A percentile compares a stretch with the other conserved stretches of the same genome.
Evolutionary conservation across 805 yeast species (phyloP).

Genomic region (Yarrowia bubula): DNA sequence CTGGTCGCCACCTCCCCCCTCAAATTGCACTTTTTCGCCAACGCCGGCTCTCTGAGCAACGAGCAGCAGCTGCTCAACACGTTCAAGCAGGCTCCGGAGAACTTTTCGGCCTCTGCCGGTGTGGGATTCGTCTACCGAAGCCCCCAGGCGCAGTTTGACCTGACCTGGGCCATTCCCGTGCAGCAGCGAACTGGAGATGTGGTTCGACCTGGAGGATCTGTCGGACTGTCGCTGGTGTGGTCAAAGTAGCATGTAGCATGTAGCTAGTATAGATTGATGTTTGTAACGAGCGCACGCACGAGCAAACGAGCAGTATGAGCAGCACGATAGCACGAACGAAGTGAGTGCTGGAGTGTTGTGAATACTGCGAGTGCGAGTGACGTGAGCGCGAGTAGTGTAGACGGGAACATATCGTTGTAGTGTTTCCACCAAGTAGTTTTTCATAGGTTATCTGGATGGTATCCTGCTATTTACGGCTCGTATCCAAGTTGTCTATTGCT

Average conservation of each 20-base stretch:
- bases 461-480: too few relatives aligned
- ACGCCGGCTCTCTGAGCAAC: conserved; percentile 19
- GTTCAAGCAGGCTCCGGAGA: conserved; percentile 5
- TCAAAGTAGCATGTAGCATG: conserved; percentile 23
- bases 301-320: too few relatives aligned
- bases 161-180: conserved; percentile 26
- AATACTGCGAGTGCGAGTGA: too few relatives aligned
- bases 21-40: conserved; percentile 23
- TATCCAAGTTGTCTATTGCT: too few relatives aligned
- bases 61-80: conserved; percentile 13
- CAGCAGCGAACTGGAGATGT: conserved; percentile 22
- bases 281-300: background rate
- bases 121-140: conserved; percentile 21
- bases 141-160: conserved; percentile 25
- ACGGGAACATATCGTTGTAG: too few relatives aligned
- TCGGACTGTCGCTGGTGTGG: conserved; percentile 22
- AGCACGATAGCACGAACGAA: too few relatives aligned
- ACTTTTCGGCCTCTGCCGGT: conserved; percentile 17
- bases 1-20: conserved; percentile 4
- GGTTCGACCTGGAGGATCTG: conserved; percentile 16
- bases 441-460: too few relatives aligned
- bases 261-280: conserved; percentile 9
- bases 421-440: too few relatives aligned
- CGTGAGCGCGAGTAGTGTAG: too few relatives aligned
- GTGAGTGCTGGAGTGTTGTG: too few relatives aligned